A percentile compares a stretch with the other conserved stretches of the same genome.
These are phyloP conservation scores for Scedosporium apiospermum DNA, from an alignment of 2,329 filamentous ascomycete species.

Conservation along the genomic window DNA sequence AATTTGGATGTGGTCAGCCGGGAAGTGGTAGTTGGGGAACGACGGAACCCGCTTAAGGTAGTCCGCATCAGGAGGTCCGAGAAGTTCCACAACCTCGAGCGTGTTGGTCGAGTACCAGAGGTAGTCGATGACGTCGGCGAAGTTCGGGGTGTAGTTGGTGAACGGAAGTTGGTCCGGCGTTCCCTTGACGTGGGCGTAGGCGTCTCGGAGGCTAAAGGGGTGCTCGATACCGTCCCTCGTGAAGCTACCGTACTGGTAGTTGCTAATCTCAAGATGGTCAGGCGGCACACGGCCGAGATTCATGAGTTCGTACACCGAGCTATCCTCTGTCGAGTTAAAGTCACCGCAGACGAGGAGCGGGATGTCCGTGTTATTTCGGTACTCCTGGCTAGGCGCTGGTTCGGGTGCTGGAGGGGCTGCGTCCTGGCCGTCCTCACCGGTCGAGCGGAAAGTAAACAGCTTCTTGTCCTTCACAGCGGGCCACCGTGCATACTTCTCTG, in stretches of 20 bases:
- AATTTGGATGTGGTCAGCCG: slow-evolving; percentile 83
- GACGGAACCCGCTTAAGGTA: slow-evolving; percentile 82
- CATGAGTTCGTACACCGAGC: slow-evolving; percentile 85
- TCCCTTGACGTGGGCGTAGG: slow-evolving; percentile 74
- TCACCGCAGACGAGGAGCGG: slow-evolving; percentile 89
- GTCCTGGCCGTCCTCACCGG: slow-evolving; percentile 26
- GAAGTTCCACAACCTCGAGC: slow-evolving; percentile 70
- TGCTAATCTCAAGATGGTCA: slow-evolving; percentile 70
- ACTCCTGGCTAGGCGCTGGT: slow-evolving; percentile 76
- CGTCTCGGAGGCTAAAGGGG: slow-evolving; percentile 86
- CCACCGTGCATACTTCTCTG: slow-evolving; percentile 74
- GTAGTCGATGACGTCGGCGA: slow-evolving; percentile 87
- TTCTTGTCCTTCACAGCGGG: slow-evolving; percentile 76
- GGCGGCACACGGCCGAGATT: slow-evolving; percentile 69
- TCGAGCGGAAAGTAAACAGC: slow-evolving; percentile 31
- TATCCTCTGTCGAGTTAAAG: slow-evolving; percentile 84
- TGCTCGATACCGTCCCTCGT: slow-evolving; percentile 88
- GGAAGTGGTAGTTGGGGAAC: slow-evolving; percentile 91
- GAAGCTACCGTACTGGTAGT: slow-evolving; percentile 84
- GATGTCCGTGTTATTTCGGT: slow-evolving; percentile 76
- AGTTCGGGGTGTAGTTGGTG: slow-evolving; percentile 95
- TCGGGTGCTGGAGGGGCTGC: slow-evolving; percentile 48
- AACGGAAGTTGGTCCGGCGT: slow-evolving; percentile 79
- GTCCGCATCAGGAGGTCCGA: slow-evolving; percentile 77
- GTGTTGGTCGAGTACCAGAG: slow-evolving; percentile 95